These are phyloP conservation scores for Colletotrichum navitas DNA, from an alignment of 2,329 filamentous ascomycete species.

Conservation along the genomic window DNA sequence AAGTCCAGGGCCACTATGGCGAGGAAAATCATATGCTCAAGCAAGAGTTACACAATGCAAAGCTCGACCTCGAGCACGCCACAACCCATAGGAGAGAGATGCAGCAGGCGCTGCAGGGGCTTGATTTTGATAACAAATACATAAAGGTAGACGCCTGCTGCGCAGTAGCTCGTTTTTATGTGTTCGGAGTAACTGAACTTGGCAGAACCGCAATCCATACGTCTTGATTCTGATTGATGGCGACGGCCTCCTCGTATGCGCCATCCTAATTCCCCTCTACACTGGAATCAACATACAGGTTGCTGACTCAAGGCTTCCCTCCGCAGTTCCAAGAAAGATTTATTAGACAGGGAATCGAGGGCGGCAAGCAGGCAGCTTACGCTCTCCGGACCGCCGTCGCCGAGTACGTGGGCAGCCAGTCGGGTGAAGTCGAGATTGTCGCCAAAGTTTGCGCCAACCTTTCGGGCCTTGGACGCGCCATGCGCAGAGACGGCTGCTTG, in stretches of 20 bases:
- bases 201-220: constrained; percentile 68
- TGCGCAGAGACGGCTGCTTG: constrained; percentile 63
- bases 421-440: constrained; percentile 65
- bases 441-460: constrained; percentile 70
- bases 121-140: constrained; percentile 54
- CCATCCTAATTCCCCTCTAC: background rate
- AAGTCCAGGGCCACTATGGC: constrained; percentile 57
- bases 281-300: constrained; percentile 8
- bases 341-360: constrained; percentile 66
- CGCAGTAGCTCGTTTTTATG: constrained; percentile 6
- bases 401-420: constrained; percentile 58
- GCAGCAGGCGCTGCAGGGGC: constrained; percentile 60
- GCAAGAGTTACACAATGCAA: constrained; percentile 57
- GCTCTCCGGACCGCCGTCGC: constrained; percentile 63
- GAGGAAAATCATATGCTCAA: constrained; percentile 59
- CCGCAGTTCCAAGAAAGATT: constrained; percentile 69
- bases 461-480: constrained; percentile 61
- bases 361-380: constrained; percentile 65
- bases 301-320: constrained; percentile 20
- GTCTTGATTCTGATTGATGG: constrained; percentile 73
- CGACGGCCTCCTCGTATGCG: constrained; percentile 68
- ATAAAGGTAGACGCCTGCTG: constrained; percentile 58
- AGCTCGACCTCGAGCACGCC: constrained; percentile 66
- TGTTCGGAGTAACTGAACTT: constrained; percentile 22
- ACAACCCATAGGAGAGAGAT: constrained; percentile 62